These are phyloP conservation scores for Bacidia gigantensis DNA, from an alignment of 495 filamentous ascomycete species.

Conservation along the genomic window DNA sequence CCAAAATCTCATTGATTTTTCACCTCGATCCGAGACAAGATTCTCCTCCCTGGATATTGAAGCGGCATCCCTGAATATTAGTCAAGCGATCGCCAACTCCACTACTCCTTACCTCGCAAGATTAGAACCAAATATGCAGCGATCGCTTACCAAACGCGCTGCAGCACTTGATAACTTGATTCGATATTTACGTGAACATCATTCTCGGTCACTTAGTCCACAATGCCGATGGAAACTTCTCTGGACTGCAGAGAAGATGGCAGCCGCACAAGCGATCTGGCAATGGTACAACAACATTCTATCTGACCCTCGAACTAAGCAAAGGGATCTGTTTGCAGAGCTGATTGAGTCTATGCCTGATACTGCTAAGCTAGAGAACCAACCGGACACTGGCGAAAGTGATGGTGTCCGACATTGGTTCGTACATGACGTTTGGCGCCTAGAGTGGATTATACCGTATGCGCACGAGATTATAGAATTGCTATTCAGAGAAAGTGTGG, in stretches of 20 bases:
- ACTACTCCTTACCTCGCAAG: slow-evolving; percentile 55
- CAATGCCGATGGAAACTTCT: slow-evolving; percentile 64
- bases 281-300: slow-evolving; percentile 43
- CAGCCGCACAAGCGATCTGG: slow-evolving; percentile 74
- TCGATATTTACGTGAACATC: slow-evolving; percentile 43
- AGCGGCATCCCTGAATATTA: slow-evolving; percentile 62
- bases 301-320: slow-evolving; percentile 30
- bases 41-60: slow-evolving; percentile 61
- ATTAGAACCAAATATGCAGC: slow-evolving; percentile 59
- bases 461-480: slow-evolving; percentile 57
- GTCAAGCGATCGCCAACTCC: slow-evolving; percentile 68
- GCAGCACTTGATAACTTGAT: slow-evolving; percentile 60
- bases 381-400: slow-evolving; percentile 43
- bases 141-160: slow-evolving; percentile 58
- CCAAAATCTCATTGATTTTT: slow-evolving; percentile 69
- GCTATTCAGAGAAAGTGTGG: slow-evolving; percentile 40
- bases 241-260: slow-evolving; percentile 82
- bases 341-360: slow-evolving; percentile 57
- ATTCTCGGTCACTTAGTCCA: slow-evolving; percentile 39
- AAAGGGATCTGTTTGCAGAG: slow-evolving; percentile 46
- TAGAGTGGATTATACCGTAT: slow-evolving; percentile 66
- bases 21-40: slow-evolving; percentile 42
- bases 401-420: slow-evolving; percentile 75
- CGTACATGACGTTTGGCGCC: slow-evolving; percentile 54
- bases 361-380: slow-evolving; percentile 49